phyloP scores from a whole-genome alignment of 129 eudicot species.

The Erigeron canadensis region DNA sequence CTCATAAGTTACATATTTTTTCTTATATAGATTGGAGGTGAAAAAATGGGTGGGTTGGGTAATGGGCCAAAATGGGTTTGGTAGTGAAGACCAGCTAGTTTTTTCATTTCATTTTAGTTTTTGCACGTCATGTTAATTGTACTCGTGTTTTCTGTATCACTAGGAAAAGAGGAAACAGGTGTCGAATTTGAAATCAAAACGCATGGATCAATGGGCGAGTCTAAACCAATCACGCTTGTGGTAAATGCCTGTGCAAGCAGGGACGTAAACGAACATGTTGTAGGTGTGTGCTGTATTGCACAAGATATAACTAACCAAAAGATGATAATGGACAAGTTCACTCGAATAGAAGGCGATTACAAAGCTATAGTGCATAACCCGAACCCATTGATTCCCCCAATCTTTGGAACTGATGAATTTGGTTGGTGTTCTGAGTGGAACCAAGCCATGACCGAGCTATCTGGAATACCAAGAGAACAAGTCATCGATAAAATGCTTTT shows the following conservation, averaged over 20 bases:
- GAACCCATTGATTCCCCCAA: conserved; percentile 87
- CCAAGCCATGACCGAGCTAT: conserved; percentile 76
- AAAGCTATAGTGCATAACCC: conserved; percentile 88
- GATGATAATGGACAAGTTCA: conserved; percentile 89
- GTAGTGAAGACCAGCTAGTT: too few relatives aligned
- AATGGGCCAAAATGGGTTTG: neutral
- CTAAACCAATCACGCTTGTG: conserved; percentile 69
- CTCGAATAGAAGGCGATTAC: conserved; percentile 92
- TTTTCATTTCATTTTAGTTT: too few relatives aligned
- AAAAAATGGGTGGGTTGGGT: neutral
- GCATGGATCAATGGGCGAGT: conserved; percentile 43
- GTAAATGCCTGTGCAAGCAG: conserved; percentile 90
- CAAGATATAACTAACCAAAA: conserved; percentile 85
- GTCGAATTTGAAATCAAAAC: conserved; percentile 85
- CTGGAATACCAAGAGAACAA: conserved; percentile 67
- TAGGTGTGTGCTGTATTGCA: conserved; percentile 89
- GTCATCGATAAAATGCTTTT: conserved; percentile 85
- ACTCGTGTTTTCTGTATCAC: neutral
- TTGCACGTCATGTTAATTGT: neutral
- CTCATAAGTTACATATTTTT: neutral
- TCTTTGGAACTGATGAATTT: conserved; percentile 93
- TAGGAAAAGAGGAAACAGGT: conserved; percentile 83
- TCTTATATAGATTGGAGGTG: neutral
- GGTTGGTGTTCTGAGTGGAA: conserved; percentile 99
- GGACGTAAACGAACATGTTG: conserved; percentile 65